phyloP scores from a whole-genome alignment of 306 rosid genomes.

The Aeschynomene evenia region DNA sequence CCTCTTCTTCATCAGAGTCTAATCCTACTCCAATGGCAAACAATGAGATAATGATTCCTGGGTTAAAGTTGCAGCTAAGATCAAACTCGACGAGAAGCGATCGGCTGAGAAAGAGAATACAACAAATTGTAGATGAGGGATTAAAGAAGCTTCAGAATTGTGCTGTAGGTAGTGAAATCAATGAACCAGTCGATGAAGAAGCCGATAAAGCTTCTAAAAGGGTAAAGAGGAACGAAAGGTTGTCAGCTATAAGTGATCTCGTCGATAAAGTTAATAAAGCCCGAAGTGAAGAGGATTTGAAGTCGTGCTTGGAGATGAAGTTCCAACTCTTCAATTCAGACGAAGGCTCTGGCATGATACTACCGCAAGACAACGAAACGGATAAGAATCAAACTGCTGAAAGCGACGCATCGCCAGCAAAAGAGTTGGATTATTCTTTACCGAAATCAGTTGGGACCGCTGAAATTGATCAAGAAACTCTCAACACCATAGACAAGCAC shows the following conservation, averaged over 20 bases:
- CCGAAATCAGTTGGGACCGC: conserved; percentile 42
- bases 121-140: conserved; percentile 70
- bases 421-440: conserved; percentile 43
- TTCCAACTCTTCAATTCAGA: conserved; percentile 52
- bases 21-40: conserved; percentile 42
- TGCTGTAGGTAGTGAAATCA: conserved; percentile 35
- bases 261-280: conserved; percentile 83
- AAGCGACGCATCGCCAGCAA: conserved; percentile 37
- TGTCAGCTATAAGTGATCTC: conserved; percentile 61
- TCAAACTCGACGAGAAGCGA: conserved; percentile 55
- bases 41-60: conserved; percentile 45
- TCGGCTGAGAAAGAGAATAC: conserved; percentile 56
- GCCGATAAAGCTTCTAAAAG: conserved; percentile 44
- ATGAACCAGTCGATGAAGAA: conserved; percentile 51
- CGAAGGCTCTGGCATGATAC: conserved; percentile 33
- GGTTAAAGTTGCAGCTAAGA: conserved; percentile 64
- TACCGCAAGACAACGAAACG: conserved; percentile 37
- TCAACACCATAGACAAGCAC: conserved; percentile 55
- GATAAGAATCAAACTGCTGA: conserved; percentile 36
- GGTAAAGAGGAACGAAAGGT: conserved; percentile 50
- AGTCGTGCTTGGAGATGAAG: conserved; percentile 68
- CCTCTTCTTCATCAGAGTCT: conserved; percentile 41
- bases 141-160: conserved; percentile 54
- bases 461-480: conserved; percentile 66
- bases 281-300: conserved; percentile 83